Conservation (phyloP, 1,284 basidiomycete species). For the Omphalotus olearius region DNA sequence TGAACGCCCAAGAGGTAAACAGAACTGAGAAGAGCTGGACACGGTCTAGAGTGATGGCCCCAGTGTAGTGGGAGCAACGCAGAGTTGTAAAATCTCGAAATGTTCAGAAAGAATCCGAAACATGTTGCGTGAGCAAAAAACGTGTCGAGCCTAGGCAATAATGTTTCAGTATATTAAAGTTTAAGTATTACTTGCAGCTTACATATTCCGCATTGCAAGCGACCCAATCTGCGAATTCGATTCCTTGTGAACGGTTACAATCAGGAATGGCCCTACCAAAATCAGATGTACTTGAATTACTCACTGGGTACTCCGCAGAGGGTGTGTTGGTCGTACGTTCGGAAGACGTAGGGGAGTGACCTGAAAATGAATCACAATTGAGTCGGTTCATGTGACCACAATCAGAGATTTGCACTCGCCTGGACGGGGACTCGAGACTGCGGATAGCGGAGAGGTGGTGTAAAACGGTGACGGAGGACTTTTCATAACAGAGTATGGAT, state of each 20-base stretch:
- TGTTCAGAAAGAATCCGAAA: constrained; percentile 24
- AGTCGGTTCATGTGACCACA: neutral
- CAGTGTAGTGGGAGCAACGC: constrained; percentile 12
- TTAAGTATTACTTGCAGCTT: neutral
- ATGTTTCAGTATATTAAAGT: neutral
- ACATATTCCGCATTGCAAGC: constrained; percentile 10
- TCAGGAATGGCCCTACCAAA: too few species aligned
- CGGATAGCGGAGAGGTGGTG: neutral
- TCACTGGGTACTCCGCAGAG: neutral
- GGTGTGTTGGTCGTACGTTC: constrained; percentile 1
- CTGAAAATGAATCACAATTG: neutral
- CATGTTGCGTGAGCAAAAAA: constrained; percentile 21
- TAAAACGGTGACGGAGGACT: constrained; percentile 2
- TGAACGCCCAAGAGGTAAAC: constrained; percentile 29
- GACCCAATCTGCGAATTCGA: neutral
- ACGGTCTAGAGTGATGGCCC: constrained; percentile 21
- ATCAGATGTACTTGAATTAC: neutral
- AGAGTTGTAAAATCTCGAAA: constrained; percentile 16
- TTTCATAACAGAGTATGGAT: neutral
- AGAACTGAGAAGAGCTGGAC: constrained; percentile 25
- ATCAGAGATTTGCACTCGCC: neutral
- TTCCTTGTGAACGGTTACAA: neutral
- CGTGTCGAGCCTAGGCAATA: constrained; percentile 18
- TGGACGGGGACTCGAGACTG: constrained; percentile 6
- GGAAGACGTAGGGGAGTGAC: constrained; percentile 3